Conservation (phyloP, 768 basidiomycete species). For the Lentinus tigrinus region DNA sequence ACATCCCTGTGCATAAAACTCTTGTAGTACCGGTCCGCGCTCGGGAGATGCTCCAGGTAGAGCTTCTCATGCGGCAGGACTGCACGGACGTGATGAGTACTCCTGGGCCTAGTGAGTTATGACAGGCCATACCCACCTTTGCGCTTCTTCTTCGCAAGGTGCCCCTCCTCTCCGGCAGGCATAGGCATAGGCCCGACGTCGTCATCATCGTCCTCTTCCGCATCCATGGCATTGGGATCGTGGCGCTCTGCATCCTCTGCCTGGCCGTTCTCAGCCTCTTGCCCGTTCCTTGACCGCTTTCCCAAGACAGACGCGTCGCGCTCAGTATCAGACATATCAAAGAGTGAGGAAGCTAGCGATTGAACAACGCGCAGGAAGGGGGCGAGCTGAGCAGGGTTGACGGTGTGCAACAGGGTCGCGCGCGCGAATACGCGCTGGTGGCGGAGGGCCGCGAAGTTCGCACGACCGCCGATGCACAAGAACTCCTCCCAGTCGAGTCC, state of each 20-base stretch:
- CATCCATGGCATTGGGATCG: slow-evolving; percentile 33
- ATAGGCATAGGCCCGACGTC: slow-evolving; percentile 91
- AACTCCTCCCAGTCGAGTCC: no score
- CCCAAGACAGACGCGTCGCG: slow-evolving; percentile 25
- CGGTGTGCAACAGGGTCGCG: no score
- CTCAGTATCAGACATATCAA: slow-evolving; percentile 23
- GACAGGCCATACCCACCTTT: slow-evolving; percentile 58
- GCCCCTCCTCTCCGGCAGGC: slow-evolving; percentile 45
- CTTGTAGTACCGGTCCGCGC: slow-evolving; percentile 91
- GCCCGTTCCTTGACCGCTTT: slow-evolving; percentile 23
- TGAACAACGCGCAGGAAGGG: no score
- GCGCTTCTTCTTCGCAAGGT: slow-evolving; percentile 56
- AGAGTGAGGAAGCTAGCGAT: neutral
- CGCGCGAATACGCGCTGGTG: no score
- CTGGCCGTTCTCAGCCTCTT: slow-evolving; percentile 4
- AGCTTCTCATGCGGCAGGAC: slow-evolving; percentile 92
- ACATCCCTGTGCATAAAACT: slow-evolving; percentile 98
- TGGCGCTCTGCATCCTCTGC: slow-evolving; percentile 12
- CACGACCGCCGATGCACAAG: no score
- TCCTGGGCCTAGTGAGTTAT: no score
- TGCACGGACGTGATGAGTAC: no score
- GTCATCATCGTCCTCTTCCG: slow-evolving; percentile 70
- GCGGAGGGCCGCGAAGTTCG: no score
- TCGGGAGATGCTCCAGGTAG: slow-evolving; percentile 90
- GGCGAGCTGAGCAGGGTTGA: neutral